These are phyloP conservation scores for Trypanosomatidae sp. DNA, from an alignment of 208 protist genomes.

Conservation along the genomic window DNA sequence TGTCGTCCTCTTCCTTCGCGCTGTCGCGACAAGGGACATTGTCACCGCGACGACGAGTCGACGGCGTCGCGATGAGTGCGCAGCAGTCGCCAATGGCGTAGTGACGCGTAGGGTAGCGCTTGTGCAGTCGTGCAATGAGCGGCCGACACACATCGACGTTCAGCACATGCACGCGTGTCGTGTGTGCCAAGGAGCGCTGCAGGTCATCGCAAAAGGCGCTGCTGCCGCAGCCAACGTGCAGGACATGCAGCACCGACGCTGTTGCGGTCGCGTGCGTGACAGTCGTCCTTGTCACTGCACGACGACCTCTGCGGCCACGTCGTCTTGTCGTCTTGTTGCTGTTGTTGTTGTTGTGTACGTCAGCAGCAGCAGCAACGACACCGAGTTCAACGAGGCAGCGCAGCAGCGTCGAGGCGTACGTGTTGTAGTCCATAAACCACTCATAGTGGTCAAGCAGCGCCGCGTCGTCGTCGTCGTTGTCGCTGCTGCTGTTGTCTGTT, in stretches of 20 bases:
- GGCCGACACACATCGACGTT: constrained; percentile 47
- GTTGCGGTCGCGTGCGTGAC: too few relatives aligned
- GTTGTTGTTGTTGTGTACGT: too few relatives aligned
- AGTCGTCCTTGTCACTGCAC: background rate
- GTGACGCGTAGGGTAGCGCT: constrained; percentile 8
- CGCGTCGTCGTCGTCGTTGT: constrained; percentile 8
- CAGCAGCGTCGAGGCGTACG: constrained; percentile 15
- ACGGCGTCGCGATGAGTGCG: constrained; percentile 6
- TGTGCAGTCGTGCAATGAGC: constrained; percentile 15
- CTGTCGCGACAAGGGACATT: too few relatives aligned
- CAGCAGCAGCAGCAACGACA: too few relatives aligned
- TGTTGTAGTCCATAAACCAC: constrained; percentile 43
- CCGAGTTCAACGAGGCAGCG: too few relatives aligned
- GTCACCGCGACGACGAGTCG: too few relatives aligned
- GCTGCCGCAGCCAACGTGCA: constrained; percentile 52
- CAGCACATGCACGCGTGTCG: constrained; percentile 10
- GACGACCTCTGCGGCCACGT: too few relatives aligned
- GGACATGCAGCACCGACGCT: constrained; percentile 7
- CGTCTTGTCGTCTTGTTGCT: too few relatives aligned
- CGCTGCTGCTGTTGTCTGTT: constrained; percentile 17
- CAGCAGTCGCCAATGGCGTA: constrained; percentile 49
- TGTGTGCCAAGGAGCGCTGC: background rate
- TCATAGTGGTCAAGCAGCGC: constrained; percentile 50
- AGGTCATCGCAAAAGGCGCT: constrained; percentile 42
- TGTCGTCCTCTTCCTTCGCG: too few relatives aligned